Percentiles rank a stretch among this genome's conserved stretches.
phyloP scores from a whole-genome alignment of 2,329 filamentous ascomycete genomes.

The Aspergillus melleus region DNA sequence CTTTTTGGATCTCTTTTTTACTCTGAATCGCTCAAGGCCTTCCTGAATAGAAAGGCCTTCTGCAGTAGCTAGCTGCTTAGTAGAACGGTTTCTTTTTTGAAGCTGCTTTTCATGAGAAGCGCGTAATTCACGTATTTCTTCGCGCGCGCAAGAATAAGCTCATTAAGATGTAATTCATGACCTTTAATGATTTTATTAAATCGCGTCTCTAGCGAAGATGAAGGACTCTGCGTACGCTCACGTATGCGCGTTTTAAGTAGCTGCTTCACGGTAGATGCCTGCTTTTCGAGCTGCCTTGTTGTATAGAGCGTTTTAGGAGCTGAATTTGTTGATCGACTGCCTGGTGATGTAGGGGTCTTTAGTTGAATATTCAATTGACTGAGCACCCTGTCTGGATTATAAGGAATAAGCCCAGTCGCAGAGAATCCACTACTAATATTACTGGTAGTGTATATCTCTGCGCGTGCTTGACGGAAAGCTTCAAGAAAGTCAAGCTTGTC shows the following conservation, averaged over 20 bases:
- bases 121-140: slow-evolving; percentile 1
- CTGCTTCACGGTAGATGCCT: neutral
- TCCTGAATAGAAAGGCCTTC: neutral
- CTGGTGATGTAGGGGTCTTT: neutral
- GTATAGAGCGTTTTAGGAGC: neutral
- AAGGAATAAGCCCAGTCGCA: neutral
- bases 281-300: neutral
- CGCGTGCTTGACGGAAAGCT: neutral
- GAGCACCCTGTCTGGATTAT: neutral
- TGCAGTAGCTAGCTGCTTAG: no score
- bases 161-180: neutral
- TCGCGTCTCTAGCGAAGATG: neutral
- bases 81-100: neutral
- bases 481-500: slow-evolving; percentile 11
- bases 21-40: no score
- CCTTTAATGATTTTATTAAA: neutral
- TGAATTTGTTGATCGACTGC: neutral
- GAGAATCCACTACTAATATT: no score
- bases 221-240: neutral
- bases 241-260: neutral
- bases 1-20: no score
- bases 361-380: neutral
- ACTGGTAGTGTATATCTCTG: no score
- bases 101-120: slow-evolving; percentile 10
- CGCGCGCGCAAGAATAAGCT: neutral